Percentiles rank a stretch among this genome's conserved stretches.
These are phyloP conservation scores for Dothideomycetes sp. DNA, from an alignment of 2,329 filamentous ascomycete species.

Conservation along the genomic window DNA sequence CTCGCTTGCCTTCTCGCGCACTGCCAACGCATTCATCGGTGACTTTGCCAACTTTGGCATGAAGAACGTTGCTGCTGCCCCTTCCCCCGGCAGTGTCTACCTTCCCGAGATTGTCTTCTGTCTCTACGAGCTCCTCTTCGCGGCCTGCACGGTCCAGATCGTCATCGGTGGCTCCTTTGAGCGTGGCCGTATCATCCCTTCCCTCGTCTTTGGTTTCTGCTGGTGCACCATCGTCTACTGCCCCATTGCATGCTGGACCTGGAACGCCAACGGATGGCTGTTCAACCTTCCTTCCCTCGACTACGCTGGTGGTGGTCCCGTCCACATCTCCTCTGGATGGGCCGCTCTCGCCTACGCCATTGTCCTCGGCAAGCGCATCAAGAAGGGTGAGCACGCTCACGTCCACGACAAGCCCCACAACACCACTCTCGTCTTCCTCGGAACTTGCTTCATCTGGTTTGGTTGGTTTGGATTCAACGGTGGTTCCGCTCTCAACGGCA, in stretches of 20 bases:
- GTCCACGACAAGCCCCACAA: conserved; percentile 48
- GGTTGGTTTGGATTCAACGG: conserved; percentile 50
- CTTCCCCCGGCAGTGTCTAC: conserved; percentile 44
- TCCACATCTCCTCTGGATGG: conserved; percentile 53
- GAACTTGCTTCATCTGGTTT: conserved; percentile 34
- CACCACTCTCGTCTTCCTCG: conserved; percentile 51
- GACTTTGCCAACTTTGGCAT: conserved; percentile 51
- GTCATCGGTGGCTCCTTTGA: conserved; percentile 55
- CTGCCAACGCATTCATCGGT: conserved; percentile 52
- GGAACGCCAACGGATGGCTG: conserved; percentile 57
- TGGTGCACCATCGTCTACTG: conserved; percentile 58
- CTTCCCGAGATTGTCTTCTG: conserved; percentile 57
- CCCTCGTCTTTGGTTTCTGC: conserved; percentile 51
- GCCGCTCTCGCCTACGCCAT: conserved; percentile 54
- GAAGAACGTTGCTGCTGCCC: conserved; percentile 49
- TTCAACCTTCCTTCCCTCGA: conserved; percentile 49
- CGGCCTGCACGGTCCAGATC: conserved; percentile 50
- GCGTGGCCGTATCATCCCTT: conserved; percentile 51
- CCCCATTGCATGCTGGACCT: conserved; percentile 54
- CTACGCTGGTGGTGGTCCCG: conserved; percentile 52
- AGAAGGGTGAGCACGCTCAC: conserved; percentile 36
- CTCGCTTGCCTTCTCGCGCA: conserved; percentile 49
- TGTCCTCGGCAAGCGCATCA: conserved; percentile 48
- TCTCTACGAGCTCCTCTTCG: conserved; percentile 55
- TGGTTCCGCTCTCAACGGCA: conserved; percentile 42